Conservation (phyloP, 345 rosid genomes). For the Euphorbia tirucalli region DNA sequence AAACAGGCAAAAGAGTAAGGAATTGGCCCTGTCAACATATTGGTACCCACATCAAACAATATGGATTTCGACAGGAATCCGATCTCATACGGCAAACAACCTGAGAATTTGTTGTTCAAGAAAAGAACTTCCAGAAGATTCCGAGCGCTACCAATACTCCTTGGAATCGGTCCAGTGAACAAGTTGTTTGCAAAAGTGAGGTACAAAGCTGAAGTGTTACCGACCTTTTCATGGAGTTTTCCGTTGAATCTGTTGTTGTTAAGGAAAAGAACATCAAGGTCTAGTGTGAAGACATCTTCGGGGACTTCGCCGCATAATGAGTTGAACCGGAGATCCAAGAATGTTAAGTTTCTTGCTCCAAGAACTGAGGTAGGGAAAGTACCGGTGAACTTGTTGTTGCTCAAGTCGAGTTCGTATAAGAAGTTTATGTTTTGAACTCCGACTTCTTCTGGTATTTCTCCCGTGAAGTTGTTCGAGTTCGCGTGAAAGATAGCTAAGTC, state of each 20-base stretch:
- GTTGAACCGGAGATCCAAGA: constrained; percentile 59
- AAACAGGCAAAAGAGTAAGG: constrained; percentile 54
- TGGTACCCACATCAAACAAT: constrained; percentile 40
- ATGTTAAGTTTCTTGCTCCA: constrained; percentile 25
- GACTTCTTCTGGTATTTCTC: constrained; percentile 10
- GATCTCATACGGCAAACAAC: constrained; percentile 55
- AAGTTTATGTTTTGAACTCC: constrained; percentile 5
- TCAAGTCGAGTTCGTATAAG: constrained; percentile 56
- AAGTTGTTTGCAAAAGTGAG: constrained; percentile 57
- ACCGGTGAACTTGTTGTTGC: constrained; percentile 45
- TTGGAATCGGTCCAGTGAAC: constrained; percentile 45
- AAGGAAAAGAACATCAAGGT: constrained; percentile 51
- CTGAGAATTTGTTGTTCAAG: constrained; percentile 40
- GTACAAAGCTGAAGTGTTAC: constrained; percentile 39
- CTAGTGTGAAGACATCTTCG: constrained; percentile 28
- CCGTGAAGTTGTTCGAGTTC: constrained; percentile 45
- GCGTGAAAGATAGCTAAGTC: constrained; percentile 53
- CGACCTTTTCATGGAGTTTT: constrained; percentile 40
- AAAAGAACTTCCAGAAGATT: constrained; percentile 48
- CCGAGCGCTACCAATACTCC: constrained; percentile 40
- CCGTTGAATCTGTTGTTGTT: constrained; percentile 48
- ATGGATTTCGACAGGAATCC: constrained; percentile 35
- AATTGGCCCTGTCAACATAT: constrained; percentile 47
- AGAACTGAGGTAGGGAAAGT: constrained; percentile 39
- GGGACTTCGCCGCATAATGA: constrained; percentile 38